Conservation (phyloP, 2,329 filamentous ascomycete genomes). For the Pseudohalonectria lignicola region DNA sequence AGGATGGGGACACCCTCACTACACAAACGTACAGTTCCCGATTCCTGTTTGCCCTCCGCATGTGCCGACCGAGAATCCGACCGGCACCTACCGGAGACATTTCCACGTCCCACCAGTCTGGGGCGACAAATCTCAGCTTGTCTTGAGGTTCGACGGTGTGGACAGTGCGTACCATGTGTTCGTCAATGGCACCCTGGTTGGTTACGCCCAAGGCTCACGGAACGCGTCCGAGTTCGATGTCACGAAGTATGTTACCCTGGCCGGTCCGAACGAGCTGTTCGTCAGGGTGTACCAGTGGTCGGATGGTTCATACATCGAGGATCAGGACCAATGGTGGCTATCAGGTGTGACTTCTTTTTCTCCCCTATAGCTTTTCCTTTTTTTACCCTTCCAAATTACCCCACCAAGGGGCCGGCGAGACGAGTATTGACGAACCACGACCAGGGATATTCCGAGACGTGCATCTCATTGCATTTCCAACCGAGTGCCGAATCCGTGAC, state of each 20-base stretch:
- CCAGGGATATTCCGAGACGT: conserved; percentile 56
- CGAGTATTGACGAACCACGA: neutral
- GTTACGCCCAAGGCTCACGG: conserved; percentile 57
- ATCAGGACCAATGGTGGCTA: conserved; percentile 61
- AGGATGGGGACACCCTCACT: conserved; percentile 55
- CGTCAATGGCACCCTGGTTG: conserved; percentile 52
- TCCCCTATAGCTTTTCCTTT: too few species aligned
- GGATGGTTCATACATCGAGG: conserved; percentile 59
- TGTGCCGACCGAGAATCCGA: conserved; percentile 52
- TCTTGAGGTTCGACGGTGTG: conserved; percentile 60
- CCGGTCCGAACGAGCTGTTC: conserved; percentile 39
- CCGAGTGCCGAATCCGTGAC: conserved; percentile 40
- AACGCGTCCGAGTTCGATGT: conserved; percentile 64
- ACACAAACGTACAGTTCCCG: conserved; percentile 57
- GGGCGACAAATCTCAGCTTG: conserved; percentile 34
- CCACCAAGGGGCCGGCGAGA: neutral
- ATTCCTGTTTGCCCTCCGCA: conserved; percentile 55
- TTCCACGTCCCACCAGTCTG: conserved; percentile 42
- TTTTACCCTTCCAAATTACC: neutral
- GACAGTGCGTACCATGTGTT: conserved; percentile 62
- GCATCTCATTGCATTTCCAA: conserved; percentile 45
- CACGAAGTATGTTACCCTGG: conserved; percentile 29
- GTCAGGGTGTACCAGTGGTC: conserved; percentile 63
- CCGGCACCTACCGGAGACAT: conserved; percentile 46
- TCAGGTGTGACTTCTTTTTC: too few species aligned